Percentiles rank a stretch among this genome's conserved stretches.
Conservation (phyloP, 495 filamentous ascomycete species). For the Astrothelium subdiscretum region DNA sequence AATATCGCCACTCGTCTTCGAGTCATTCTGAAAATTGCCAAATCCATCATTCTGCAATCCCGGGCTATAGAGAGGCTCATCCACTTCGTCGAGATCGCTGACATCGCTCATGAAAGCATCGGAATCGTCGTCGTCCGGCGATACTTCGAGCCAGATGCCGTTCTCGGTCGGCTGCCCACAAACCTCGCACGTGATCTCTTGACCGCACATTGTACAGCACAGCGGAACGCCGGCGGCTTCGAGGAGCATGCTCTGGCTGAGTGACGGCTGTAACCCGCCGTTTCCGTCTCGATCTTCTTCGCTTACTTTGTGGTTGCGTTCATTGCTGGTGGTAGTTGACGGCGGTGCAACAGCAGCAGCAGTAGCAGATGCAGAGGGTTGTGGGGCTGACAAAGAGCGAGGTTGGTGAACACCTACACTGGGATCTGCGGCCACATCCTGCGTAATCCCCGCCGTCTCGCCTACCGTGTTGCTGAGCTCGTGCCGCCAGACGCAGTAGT, state of each 20-base stretch:
- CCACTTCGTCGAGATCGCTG: too few relatives aligned
- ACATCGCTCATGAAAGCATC: conserved; percentile 2
- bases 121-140: conserved; percentile 14
- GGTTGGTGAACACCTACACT: conserved; percentile 64
- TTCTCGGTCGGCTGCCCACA: conserved; percentile 32
- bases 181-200: conserved; percentile 36
- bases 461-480: conserved; percentile 77
- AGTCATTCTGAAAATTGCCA: too few relatives aligned
- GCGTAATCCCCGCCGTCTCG: conserved; percentile 92
- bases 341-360: too few relatives aligned
- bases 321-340: too few relatives aligned
- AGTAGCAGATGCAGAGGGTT: too few relatives aligned
- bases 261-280: too few relatives aligned
- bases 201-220: conserved; percentile 43
- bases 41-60: too few relatives aligned
- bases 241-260: too few relatives aligned
- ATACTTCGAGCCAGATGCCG: conserved; percentile 19
- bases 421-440: conserved; percentile 91
- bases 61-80: too few relatives aligned
- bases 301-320: too few relatives aligned
- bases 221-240: conserved; percentile 9
- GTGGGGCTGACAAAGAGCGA: neutral
- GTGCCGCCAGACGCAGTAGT: conserved; percentile 90
- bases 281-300: too few relatives aligned
- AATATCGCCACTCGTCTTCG: too few relatives aligned